These are phyloP conservation scores for Termitomyces sp. DNA, from an alignment of 768 basidiomycete genomes.

Conservation along the genomic window DNA sequence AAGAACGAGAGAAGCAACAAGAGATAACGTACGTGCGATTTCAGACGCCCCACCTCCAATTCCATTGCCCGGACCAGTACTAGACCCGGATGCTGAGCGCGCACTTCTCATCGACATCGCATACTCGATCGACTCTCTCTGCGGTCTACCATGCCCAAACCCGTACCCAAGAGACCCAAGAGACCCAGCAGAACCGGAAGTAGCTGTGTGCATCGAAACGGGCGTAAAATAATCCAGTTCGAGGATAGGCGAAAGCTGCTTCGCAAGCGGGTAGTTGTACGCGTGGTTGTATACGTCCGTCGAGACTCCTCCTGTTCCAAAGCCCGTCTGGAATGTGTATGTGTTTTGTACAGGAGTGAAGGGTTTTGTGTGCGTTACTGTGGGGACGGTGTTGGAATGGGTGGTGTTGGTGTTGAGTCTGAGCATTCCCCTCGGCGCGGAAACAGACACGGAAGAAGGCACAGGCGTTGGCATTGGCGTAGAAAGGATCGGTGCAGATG, in stretches of 20 bases:
- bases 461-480: constrained; percentile 16
- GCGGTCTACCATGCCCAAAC: constrained; percentile 9
- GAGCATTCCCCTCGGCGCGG: constrained; percentile 25
- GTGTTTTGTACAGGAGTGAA: not conserved
- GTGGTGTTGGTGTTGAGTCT: constrained; percentile 27
- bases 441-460: constrained; percentile 21
- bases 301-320: not conserved
- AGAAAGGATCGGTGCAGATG: constrained; percentile 18
- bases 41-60: constrained; percentile 32
- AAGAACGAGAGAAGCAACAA: not conserved
- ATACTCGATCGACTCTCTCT: constrained; percentile 12
- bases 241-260: constrained; percentile 62
- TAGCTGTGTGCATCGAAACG: constrained; percentile 18
- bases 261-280: constrained; percentile 37
- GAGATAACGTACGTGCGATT: constrained; percentile 37
- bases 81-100: not conserved
- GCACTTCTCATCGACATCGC: constrained; percentile 12
- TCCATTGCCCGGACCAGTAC: not conserved
- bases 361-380: constrained; percentile 3
- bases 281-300: constrained; percentile 34
- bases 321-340: not conserved
- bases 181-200: not conserved
- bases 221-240: constrained; percentile 62
- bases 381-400: constrained; percentile 20
- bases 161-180: not conserved